Conservation (phyloP, 2,329 filamentous ascomycete species). For the Magnaporthiopsis incrustans region DNA sequence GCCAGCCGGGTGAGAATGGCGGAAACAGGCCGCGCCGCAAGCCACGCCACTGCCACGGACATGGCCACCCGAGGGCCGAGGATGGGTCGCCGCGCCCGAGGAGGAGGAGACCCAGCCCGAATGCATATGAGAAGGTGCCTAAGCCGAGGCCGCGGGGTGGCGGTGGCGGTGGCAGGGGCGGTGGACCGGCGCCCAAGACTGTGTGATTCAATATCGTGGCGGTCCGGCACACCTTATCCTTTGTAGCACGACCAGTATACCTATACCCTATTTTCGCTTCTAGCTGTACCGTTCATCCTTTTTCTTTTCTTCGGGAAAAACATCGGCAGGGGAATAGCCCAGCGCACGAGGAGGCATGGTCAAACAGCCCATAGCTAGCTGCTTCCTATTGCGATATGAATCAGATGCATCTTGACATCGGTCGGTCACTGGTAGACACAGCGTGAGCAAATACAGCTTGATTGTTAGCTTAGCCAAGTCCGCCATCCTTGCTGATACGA, state of each 20-base stretch:
- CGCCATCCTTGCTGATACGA: too few relatives aligned
- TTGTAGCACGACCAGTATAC: neutral
- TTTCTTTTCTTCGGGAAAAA: neutral
- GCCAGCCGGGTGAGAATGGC: too few relatives aligned
- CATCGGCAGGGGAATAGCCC: too few relatives aligned
- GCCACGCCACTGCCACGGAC: constrained; percentile 14
- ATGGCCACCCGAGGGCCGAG: constrained; percentile 24
- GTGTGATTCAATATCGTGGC: too few relatives aligned
- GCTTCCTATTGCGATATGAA: too few relatives aligned
- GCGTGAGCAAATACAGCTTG: too few relatives aligned
- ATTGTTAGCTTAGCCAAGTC: too few relatives aligned
- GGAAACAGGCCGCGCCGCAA: constrained; percentile 17
- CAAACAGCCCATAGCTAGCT: too few relatives aligned
- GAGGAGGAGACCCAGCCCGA: constrained; percentile 52
- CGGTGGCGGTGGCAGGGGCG: neutral
- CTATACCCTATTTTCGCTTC: neutral
- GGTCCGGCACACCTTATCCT: too few relatives aligned
- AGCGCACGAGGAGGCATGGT: too few relatives aligned
- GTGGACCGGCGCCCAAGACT: neutral
- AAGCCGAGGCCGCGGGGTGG: constrained; percentile 29
- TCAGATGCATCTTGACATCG: too few relatives aligned
- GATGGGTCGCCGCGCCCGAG: constrained; percentile 10
- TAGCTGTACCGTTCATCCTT: neutral
- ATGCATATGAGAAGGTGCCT: constrained; percentile 74
- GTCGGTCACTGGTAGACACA: too few relatives aligned